Conservation (phyloP, 345 rosid genomes). For the Xanthoceras sorbifolium region DNA sequence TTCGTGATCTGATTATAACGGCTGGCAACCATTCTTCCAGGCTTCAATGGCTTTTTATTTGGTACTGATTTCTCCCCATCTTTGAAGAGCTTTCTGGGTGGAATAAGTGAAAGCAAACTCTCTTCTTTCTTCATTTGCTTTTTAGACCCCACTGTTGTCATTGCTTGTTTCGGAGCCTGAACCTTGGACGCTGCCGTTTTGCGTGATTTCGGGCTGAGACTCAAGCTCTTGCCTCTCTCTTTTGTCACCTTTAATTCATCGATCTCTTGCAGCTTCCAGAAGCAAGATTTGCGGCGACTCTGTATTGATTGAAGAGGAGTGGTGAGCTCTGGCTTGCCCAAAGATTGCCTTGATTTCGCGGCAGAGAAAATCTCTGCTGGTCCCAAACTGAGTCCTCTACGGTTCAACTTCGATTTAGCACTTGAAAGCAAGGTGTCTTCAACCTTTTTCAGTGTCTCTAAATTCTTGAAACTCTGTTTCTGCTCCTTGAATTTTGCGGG, state of each 20-base stretch:
- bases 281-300: conserved; percentile 84
- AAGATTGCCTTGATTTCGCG: conserved; percentile 35
- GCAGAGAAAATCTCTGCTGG: conserved; percentile 76
- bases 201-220: conserved; percentile 75
- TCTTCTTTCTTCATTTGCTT: conserved; percentile 75
- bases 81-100: conserved; percentile 79
- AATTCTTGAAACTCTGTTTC: conserved; percentile 41
- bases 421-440: conserved; percentile 47
- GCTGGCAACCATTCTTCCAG: conserved; percentile 77
- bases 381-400: conserved; percentile 87
- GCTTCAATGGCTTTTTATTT: conserved; percentile 55
- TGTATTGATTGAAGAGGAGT: conserved; percentile 68
- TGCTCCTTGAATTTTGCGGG: conserved; percentile 85
- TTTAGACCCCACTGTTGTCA: conserved; percentile 63
- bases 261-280: conserved; percentile 78
- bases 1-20: conserved; percentile 59
- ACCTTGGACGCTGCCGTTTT: conserved; percentile 47
- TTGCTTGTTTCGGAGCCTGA: conserved; percentile 61
- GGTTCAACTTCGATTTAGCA: conserved; percentile 41
- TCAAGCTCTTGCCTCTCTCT: conserved; percentile 67
- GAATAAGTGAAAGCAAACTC: conserved; percentile 50
- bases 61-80: conserved; percentile 68
- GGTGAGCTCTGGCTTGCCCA: conserved; percentile 45
- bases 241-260: conserved; percentile 70
- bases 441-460: conserved; percentile 24